phyloP scores from a whole-genome alignment of 1,284 basidiomycete genomes.

The Malassezia sympodialis region DNA sequence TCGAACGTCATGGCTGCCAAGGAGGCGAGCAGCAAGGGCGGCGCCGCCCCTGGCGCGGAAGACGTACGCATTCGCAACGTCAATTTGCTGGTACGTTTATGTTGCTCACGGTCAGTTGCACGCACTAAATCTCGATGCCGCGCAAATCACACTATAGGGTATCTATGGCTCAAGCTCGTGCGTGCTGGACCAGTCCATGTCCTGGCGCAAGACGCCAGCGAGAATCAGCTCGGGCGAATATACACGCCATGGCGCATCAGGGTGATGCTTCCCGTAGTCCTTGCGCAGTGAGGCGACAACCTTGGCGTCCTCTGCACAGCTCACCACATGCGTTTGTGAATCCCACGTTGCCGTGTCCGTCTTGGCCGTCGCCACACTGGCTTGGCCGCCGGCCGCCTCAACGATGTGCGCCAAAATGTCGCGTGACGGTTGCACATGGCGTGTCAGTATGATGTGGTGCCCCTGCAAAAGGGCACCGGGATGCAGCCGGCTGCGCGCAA shows the following conservation, averaged over 20 bases:
- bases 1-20: conserved; percentile 70
- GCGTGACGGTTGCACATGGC: conserved; percentile 9
- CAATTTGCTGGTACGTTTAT: conserved; percentile 29
- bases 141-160: conserved; percentile 40
- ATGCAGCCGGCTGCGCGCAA: conserved; percentile 3
- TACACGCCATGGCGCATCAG: neutral
- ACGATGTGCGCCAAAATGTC: conserved; percentile 16
- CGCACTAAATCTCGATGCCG: conserved; percentile 44
- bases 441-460: conserved; percentile 14
- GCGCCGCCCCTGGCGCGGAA: neutral
- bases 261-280: neutral
- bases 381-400: conserved; percentile 16
- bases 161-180: neutral
- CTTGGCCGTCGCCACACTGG: neutral
- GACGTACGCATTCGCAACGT: conserved; percentile 42
- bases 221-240: conserved; percentile 21
- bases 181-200: conserved; percentile 15
- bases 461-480: conserved; percentile 15
- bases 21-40: conserved; percentile 25
- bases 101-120: conserved; percentile 20
- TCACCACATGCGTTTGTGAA: conserved; percentile 14
- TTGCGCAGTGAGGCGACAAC: conserved; percentile 2
- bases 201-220: conserved; percentile 17
- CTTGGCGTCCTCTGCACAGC: conserved; percentile 8
- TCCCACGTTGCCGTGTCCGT: neutral